Evolutionary conservation across 2,329 filamentous ascomycete genomes (phyloP), one percentile per base, ranked within the genome.

Genomic region (Cryphonectria japonica): DNA sequence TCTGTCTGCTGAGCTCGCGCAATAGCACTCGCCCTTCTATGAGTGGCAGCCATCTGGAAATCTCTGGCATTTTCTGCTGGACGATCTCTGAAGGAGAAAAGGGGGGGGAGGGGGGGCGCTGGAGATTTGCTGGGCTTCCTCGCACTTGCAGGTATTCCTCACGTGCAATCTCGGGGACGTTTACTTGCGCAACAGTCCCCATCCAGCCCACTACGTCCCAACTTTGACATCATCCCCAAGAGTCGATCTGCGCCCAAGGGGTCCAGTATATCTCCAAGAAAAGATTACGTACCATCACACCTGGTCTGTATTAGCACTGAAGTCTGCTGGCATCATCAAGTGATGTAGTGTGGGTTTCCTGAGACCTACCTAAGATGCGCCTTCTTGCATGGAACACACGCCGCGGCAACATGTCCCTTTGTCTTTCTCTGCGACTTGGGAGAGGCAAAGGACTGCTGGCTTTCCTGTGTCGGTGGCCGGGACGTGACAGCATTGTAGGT

Each of bases 331-430:
- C 37, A 32, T 6, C 43, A 63, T 50, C 50, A 50, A 65, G 50
- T 52, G 70, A 69, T 69, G 63, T 50, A 32, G 73, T 46, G 52
- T 50, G 57, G 54, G 67, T 37, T 66, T 62, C 70, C 67, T 69
- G 73, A 66, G 54, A 75, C 83, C 78, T 82, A 90, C 88, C 89
- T 85, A 74, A 96, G 86, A 86, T 96, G 93, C 52, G 93, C 93
- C 80, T 89, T 90, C 79, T 95, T 95, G 83, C 93, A 96, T 72
- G 94, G 93, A 75, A 95, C 91, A 79, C 93, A 96, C 37, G 93
- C 93, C 50, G 92, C 95, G 66, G 92, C 92, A 68, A 95, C 93
- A 82, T 96, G 93, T 19, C 92, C 92, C 78, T 94, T 94, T 7
- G 91, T 90, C 79, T 91, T 92, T 75, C 89, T 85, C 73, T 90